Conservation (phyloP, 2,329 filamentous ascomycete species). For the Stagonosporopsis vannaccii region DNA sequence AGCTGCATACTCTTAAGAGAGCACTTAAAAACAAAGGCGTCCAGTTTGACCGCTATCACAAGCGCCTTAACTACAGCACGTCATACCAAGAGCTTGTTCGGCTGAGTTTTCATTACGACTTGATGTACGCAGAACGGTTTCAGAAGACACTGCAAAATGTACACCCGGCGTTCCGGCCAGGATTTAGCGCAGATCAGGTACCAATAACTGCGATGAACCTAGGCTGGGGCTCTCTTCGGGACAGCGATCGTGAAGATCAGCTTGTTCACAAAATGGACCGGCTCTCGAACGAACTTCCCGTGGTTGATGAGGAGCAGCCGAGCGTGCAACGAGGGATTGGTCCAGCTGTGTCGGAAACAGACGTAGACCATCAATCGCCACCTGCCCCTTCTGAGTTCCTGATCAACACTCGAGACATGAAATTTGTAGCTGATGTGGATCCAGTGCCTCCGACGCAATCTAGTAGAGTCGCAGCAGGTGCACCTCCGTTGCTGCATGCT, state of each 20-base stretch:
- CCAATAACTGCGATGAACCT: background rate
- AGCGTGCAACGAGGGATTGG: background rate
- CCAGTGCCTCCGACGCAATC: background rate
- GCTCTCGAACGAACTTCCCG: background rate
- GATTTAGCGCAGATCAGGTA: background rate
- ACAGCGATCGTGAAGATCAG: background rate
- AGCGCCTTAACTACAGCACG: conserved; percentile 6
- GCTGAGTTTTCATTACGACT: conserved; percentile 1
- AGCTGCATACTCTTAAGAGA: conserved; percentile 9
- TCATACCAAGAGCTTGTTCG: background rate
- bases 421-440: background rate
- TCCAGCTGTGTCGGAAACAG: background rate
- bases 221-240: background rate
- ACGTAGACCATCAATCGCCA: background rate
- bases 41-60: conserved; percentile 6
- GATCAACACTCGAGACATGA: background rate
- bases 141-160: background rate
- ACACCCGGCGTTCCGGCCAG: background rate
- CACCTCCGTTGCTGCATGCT: background rate
- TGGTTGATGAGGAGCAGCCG: background rate
- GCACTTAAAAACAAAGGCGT: conserved; percentile 21
- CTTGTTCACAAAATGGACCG: background rate
- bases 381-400: background rate
- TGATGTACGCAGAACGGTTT: background rate
- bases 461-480: background rate